Evolutionary conservation across 305 asterid species (phyloP).

Genomic region (Fraxinus ornus): DNA sequence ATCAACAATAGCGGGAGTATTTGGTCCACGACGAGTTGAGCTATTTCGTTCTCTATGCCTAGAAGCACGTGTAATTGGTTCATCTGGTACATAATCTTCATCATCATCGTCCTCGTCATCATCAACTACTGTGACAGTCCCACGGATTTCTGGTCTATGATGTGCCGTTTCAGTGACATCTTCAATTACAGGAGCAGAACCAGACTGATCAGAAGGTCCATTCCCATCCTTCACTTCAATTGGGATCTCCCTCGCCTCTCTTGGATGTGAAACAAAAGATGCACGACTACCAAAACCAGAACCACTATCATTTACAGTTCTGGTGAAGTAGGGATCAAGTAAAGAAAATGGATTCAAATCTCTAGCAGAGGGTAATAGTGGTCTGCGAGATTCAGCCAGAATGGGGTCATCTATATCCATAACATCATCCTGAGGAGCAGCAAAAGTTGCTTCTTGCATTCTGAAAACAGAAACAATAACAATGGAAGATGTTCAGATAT

Average conservation of each 20-base stretch:
- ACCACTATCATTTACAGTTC: conserved; percentile 43
- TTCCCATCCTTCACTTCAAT: conserved; percentile 68
- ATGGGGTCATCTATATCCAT: conserved; percentile 85
- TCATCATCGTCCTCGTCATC: conserved; percentile 56
- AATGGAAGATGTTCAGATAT: neutral
- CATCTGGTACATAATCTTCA: conserved; percentile 39
- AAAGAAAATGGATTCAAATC: conserved; percentile 53
- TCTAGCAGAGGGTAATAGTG: conserved; percentile 47
- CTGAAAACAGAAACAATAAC: conserved; percentile 39
- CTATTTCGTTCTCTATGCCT: conserved; percentile 13
- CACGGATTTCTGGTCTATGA: conserved; percentile 53
- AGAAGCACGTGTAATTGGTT: conserved; percentile 23
- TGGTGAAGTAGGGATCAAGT: conserved; percentile 48
- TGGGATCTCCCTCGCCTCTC: conserved; percentile 75
- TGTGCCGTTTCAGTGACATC: conserved; percentile 59
- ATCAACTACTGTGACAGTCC: conserved; percentile 38
- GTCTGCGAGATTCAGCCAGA: conserved; percentile 43
- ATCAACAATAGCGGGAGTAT: conserved; percentile 55
- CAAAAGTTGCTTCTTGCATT: conserved; percentile 43
- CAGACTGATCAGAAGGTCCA: conserved; percentile 48
- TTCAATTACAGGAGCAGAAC: conserved; percentile 55
- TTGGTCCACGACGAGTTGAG: conserved; percentile 34
- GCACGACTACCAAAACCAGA: conserved; percentile 37
- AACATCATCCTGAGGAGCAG: conserved; percentile 52
- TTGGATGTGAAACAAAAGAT: conserved; percentile 68